Base-by-base conservation (phyloP, 2,329 filamentous ascomycete genomes). In the Neofusicoccum ribis region DNA sequence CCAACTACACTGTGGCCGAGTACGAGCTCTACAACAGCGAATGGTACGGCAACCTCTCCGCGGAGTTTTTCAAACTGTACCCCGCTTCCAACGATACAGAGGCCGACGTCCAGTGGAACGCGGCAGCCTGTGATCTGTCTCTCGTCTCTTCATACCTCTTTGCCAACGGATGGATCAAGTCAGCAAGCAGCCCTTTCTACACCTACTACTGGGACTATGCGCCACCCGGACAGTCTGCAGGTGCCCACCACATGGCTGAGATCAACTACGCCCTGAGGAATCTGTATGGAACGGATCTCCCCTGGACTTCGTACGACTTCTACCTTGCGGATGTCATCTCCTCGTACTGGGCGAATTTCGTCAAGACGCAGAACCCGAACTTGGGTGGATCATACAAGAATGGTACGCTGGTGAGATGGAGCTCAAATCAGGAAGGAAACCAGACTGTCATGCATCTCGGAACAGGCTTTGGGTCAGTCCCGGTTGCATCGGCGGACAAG, bases 141-240 rank as follows among this genome's bases (percentile, higher is more conserved):
- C 71, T 67, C 17, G 68, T 75, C 5, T 70, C 70, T 12, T 70
- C 72, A 3, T 71, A 67, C 65, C 41, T 68, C 8, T 76, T 68
- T 67, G 67, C 69, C 6, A 54, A 63, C 2, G 65, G 66, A 23
- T 74, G 72, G 71, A 44, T 64, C n/a, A 67, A 66, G 31, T 60
- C 62, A 7, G 36, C 61, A 46, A 46, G 50, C 44, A 66, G 54
- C n/a, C 67, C 72, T 0, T 70, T 78, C 65, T 79, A 74, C 66
- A 78, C 74, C 3, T 78, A 78, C 66, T 74, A 72, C 68, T 79
- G 75, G 74, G 71, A 70, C 61, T 76, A 79, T 58, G 77, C 77
- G 2, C 76, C 73, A 0, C 77, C 77, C 0, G 73, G 75, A 1
- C 77, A 78, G 63, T 34, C 54, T 56, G 68, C 69, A 65, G 78